Base-by-base conservation (phyloP, 805 yeast genomes). In the Lipomyces sp. region DNA sequence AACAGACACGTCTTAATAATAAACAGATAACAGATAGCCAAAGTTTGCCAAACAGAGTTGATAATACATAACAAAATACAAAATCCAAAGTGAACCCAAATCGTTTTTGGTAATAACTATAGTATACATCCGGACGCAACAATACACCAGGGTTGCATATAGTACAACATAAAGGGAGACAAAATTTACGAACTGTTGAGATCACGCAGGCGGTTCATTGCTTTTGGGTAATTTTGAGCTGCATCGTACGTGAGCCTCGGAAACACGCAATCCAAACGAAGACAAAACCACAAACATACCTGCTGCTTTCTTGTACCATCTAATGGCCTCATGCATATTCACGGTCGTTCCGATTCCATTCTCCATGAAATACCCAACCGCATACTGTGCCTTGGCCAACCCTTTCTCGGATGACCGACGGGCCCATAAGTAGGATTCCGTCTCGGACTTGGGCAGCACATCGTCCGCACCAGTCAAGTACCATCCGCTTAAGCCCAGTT, bases 381-480 rank as follows among this genome's bases (percentile, higher is more conserved):
- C 89, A 75, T 83, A 90, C 72, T 89, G 89, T 3, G 92, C 91
- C 73, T 88, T 86, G 2, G 86, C 83, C 56, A 87, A 79, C 18
- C 90, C 91, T 69, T 84, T 84, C 66, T 86, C 88, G 0, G 90
- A 79, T 3, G 92, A 88, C 70, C 84, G 85, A n/a, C 84, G 77
- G 3, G 92, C 90, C 94, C 95, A 90, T 33, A 87, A 75, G 70
- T 86, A 88, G 0, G 93, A 92, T 73, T 90, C 92, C 33, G 83
- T 82, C 69, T 86, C 89, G 73, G 84, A 84, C 57, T 85, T 85
- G 59, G 81, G 79, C 59, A 90, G 76, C 4, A 87, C 80, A 0
- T 84, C 86, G 15, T 82, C 82, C 0, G 88, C 86, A 0, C 95
- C 95, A 0, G 94, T 88, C 63, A 90, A 80, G 74, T 88, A 89